A percentile compares a stretch with the other conserved stretches of the same genome.
These are phyloP conservation scores for Citrus glauca DNA, from an alignment of 345 rosid genomes.

Conservation along the genomic window DNA sequence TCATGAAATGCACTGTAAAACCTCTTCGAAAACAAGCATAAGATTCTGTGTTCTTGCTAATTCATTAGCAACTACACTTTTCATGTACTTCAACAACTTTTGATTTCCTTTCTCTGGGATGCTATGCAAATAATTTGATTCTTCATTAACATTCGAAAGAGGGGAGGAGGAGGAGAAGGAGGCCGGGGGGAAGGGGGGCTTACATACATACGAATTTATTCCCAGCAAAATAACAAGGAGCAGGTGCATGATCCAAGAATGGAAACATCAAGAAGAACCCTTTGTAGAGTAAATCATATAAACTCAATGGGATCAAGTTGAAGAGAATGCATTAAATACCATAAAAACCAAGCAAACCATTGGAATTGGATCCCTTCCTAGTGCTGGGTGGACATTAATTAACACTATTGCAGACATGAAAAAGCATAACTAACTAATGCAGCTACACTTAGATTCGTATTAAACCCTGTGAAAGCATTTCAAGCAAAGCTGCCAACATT, in stretches of 20 bases:
- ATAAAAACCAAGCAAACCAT: not conserved
- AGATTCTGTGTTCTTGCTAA: not conserved
- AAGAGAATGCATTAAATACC: not conserved
- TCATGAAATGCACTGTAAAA: not conserved
- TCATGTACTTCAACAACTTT: not conserved
- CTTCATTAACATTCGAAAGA: not conserved
- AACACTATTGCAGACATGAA: not conserved
- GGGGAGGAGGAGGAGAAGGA: too few relatives aligned
- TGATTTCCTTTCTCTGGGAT: not conserved
- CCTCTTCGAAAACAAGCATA: not conserved
- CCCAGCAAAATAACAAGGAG: not conserved
- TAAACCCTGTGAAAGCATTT: not conserved
- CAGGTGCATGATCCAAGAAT: not conserved
- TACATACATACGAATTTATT: not conserved
- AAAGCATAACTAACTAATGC: not conserved
- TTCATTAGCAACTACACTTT: not conserved
- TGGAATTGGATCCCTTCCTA: not conserved
- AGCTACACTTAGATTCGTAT: not conserved
- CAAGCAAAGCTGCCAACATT: not conserved
- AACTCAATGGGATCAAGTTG: not conserved
- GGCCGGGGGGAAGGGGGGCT: too few relatives aligned
- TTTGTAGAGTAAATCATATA: not conserved
- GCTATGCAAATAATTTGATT: not conserved
- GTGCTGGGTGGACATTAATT: not conserved
- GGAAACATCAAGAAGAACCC: not conserved